Evolutionary conservation across 345 rosid species (phyloP).

Genomic region (Gossypium sturtianum): DNA sequence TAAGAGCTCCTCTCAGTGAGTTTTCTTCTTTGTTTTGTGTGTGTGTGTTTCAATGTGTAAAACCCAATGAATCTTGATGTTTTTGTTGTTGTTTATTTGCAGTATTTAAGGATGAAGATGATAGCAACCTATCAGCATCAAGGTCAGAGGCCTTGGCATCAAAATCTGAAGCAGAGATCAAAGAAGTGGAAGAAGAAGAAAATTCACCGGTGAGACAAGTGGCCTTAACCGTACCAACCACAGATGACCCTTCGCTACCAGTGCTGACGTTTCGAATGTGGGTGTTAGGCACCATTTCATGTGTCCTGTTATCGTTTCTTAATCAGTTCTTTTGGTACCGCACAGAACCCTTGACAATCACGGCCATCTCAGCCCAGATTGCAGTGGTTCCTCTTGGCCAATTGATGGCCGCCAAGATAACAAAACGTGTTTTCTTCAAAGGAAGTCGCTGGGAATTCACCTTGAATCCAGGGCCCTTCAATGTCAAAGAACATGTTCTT

Average conservation of each 20-base stretch:
- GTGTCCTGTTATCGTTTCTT: constrained; percentile 70
- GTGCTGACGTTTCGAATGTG: constrained; percentile 92
- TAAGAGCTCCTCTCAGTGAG: constrained; percentile 45
- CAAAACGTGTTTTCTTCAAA: constrained; percentile 57
- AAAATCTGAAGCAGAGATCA: constrained; percentile 9
- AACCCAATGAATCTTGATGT: background rate
- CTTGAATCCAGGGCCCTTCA: constrained; percentile 92
- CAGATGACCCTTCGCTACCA: constrained; percentile 82
- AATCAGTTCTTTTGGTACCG: constrained; percentile 98
- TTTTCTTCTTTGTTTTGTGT: background rate
- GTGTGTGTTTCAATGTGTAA: too few relatives aligned
- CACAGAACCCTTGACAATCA: constrained; percentile 84
- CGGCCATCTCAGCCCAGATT: constrained; percentile 93
- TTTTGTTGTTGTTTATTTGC: background rate
- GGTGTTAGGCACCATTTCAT: constrained; percentile 75
- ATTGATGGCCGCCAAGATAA: constrained; percentile 78
- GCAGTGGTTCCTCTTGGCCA: constrained; percentile 91
- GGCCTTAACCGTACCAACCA: constrained; percentile 80
- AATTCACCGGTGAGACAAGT: constrained; percentile 86
- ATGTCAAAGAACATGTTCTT: constrained; percentile 91
- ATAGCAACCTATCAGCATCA: constrained; percentile 11
- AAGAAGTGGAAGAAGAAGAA: constrained; percentile 14
- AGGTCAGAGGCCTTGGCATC: constrained; percentile 6
- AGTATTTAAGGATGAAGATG: constrained; percentile 24
- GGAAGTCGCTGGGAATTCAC: constrained; percentile 73